Base-by-base conservation (phyloP, 2,329 filamentous ascomycete species). In the Neofusicoccum kwambonambiense region DNA sequence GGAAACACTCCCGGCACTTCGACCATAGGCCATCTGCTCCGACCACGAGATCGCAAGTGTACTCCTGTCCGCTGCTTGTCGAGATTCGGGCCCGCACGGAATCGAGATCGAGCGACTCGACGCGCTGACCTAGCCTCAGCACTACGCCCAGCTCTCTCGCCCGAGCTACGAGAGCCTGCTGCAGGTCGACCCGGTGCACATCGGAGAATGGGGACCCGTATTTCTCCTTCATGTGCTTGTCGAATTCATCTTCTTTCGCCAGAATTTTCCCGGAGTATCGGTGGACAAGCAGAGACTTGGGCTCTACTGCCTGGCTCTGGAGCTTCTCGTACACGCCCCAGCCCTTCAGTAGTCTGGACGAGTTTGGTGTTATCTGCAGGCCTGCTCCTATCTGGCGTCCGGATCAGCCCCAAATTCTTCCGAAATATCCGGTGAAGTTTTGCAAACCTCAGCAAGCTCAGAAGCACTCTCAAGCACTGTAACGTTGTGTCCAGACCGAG, bases 11-110 rank as follows among this genome's bases (percentile, higher is more conserved):
- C 0, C 87, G 80, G 50, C 83, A 86, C 12, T 78, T 77, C 1
- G 86, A 89, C 86, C 87, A 89, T 0, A 90, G 75, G 0, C 88
- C 88, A 67, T 90, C 89, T 0, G 87, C 86, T 0, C 82, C 87
- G 1, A 90, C 79, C 4, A 91, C 77, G 6, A 90, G 74, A 68
- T 90, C 86, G 2, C 80, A 84, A 0, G 73, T 72, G 1, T 79
- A 78, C 1, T 69, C 74, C 4, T 77, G 74, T 0, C 82, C 84
- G 4, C 71, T 70, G 4, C 74, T 73, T 0, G 78, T 80, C 1
- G 70, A 77, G 0, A 85, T 71, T 4, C 76, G 77, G 0, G 81
- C 75, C 0, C 74, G 63, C n/a, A 45, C 22, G 2, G 65, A 72
- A 11, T 81, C 74, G n/a, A 86, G 82, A 67, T 86, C 79, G 44